phyloP scores from a whole-genome alignment of 73 alveolate species.

The Tetrahymena malaccensis region DNA sequence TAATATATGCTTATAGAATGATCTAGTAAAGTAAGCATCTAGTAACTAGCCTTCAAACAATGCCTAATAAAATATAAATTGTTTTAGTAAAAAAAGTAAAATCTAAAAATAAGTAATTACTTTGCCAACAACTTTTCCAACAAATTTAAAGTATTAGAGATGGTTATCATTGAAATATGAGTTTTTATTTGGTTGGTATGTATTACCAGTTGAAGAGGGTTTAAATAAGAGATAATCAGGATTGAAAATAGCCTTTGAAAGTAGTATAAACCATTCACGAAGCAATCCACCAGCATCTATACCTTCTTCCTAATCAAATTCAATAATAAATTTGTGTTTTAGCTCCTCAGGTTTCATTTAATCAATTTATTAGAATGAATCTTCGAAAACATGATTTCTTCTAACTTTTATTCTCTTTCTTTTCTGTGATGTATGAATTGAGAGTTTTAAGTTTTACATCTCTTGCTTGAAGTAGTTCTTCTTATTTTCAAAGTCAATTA shows the following conservation, averaged over 20 bases:
- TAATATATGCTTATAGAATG: constrained; percentile 93
- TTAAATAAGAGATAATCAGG: constrained; percentile 84
- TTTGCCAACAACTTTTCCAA: constrained; percentile 98
- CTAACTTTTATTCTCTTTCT: constrained; percentile 16
- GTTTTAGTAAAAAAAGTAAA: too few species aligned
- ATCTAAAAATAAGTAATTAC: constrained; percentile 12
- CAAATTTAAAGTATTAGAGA: constrained; percentile 91
- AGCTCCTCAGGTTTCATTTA: constrained; percentile 16
- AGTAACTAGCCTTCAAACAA: constrained; percentile 83
- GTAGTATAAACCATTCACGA: constrained; percentile 95
- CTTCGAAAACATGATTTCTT: constrained; percentile 27
- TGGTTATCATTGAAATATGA: constrained; percentile 79
- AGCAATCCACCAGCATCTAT: constrained; percentile 99
- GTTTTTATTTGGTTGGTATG: constrained; percentile 39
- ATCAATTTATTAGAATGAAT: constrained; percentile 11
- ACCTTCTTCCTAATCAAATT: constrained; percentile 93
- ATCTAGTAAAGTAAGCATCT: constrained; percentile 93
- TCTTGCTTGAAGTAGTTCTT: constrained; percentile 19
- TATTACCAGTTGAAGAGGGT: constrained; percentile 32
- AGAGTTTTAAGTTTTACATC: background rate
- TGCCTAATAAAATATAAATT: constrained; percentile 7
- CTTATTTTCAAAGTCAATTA: constrained; percentile 30
- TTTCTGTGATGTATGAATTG: constrained; percentile 3
- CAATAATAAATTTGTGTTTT: constrained; percentile 41
- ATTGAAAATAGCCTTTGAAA: constrained; percentile 97